These are phyloP conservation scores for Acanthamoeba culbertsoni DNA, from an alignment of 208 protist species.

Conservation along the genomic window DNA sequence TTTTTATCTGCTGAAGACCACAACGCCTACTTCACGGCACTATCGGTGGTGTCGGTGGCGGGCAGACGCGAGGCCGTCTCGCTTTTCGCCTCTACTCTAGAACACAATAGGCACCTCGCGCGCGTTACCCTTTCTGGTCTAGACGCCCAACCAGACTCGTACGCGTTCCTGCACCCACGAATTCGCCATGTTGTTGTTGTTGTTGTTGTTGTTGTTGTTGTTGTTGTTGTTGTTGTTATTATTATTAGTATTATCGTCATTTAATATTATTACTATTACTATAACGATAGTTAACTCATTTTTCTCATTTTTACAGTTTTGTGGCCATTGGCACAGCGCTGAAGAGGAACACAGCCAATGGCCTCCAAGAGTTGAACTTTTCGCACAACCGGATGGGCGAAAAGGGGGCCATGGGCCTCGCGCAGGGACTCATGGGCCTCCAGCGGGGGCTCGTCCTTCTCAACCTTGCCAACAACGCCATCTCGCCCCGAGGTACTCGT, in stretches of 20 bases:
- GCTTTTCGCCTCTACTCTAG: neutral
- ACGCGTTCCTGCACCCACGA: neutral
- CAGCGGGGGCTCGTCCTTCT: neutral
- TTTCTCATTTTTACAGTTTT: neutral
- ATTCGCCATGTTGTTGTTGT: neutral
- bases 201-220: neutral
- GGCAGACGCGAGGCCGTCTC: neutral
- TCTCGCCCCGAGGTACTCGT: neutral
- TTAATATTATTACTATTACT: neutral
- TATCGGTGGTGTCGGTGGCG: neutral
- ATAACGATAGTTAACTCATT: neutral
- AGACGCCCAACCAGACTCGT: slow-evolving; percentile 11
- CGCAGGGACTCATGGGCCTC: slow-evolving; percentile 1
- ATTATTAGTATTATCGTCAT: too few relatives aligned
- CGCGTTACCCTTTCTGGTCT: neutral
- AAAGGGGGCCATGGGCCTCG: slow-evolving; percentile 25
- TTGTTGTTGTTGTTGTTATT: too few relatives aligned
- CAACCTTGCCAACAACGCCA: slow-evolving; percentile 55
- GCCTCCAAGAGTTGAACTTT: slow-evolving; percentile 16
- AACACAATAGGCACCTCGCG: neutral
- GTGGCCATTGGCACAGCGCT: neutral
- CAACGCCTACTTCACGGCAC: slow-evolving; percentile 11
- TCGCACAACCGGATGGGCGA: slow-evolving; percentile 44
- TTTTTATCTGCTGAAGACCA: neutral
- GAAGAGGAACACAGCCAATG: slow-evolving; percentile 25